Base-by-base conservation (phyloP, 2,329 filamentous ascomycete species). In the Colletotrichum godetiae region DNA sequence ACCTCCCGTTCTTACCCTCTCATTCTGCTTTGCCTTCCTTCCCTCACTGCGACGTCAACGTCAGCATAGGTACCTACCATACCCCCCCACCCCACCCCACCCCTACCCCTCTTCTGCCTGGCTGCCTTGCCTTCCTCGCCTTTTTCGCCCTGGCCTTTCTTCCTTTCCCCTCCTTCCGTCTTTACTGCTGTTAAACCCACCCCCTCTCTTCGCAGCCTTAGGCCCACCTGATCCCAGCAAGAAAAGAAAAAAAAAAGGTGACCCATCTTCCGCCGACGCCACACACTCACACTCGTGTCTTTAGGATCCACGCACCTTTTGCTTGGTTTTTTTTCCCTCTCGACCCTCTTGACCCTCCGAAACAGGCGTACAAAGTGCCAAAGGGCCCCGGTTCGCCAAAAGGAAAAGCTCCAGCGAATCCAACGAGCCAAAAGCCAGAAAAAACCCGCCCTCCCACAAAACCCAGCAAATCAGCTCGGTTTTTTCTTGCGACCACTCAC, bases 401-500 rank as follows among this genome's bases (percentile, higher is more conserved):
- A 24, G 57, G 46, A 70, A 70, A 70, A 56, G 70, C 46, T 59
- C 60, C 70, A 70, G 70, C 70, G 70, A 73, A 73, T 73, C 70
- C 70, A 73, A 61, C 70, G 67, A 73, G 70, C 55, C 67, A 66
- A 73, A 73, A 73, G 70, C 70, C 70, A 73, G 70, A 73, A 73
- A 73, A 73, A 73, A 73, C 70, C 70, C 70, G 70, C 70, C 68
- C 72, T 74, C 72, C 72, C 72, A 74, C 72, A 74, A 74, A 73
- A 74, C 59, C 56, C 72, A 74, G 72, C 72, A 74, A 74, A 74
- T 74, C 72, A 74, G 72, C 72, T 72, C 72, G 72, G 46, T 52
- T 73, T 72, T 78, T 75, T 76, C 77, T 78, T 74, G 68, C 75
- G 72, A 68, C 74, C 65, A 73, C 73, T 75, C 71, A 68, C 69